These are phyloP conservation scores for Plenodomus lindquistii DNA, from an alignment of 2,329 filamentous ascomycete genomes.

Conservation along the genomic window DNA sequence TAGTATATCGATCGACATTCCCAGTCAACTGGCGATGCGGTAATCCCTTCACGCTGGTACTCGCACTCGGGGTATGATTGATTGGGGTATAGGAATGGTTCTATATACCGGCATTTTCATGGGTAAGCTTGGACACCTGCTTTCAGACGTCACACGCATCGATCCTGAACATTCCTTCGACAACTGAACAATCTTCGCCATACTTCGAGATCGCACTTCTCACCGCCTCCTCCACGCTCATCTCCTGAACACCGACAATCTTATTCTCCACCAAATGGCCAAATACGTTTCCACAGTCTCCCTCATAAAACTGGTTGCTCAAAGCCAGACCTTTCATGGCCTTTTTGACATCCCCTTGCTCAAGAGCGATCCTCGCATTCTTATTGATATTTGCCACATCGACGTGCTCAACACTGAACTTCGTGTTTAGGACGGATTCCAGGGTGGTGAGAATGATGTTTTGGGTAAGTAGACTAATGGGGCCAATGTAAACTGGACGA, in stretches of 20 bases:
- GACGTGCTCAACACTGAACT: conserved; percentile 29
- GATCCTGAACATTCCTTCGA: conserved; percentile 34
- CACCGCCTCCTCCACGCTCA: conserved; percentile 34
- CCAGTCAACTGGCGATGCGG: neutral
- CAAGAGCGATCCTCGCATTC: conserved; percentile 30
- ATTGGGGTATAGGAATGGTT: too few species aligned
- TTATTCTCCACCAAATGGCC: conserved; percentile 35
- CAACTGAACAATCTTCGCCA: conserved; percentile 26
- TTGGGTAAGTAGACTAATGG: conserved; percentile 33
- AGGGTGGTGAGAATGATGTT: conserved; percentile 28
- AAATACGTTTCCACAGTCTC: conserved; percentile 28
- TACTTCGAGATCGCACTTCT: conserved; percentile 26
- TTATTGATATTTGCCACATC: conserved; percentile 36
- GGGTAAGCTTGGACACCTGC: neutral
- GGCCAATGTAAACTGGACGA: conserved; percentile 34
- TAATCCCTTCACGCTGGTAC: neutral
- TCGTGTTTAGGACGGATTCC: conserved; percentile 20
- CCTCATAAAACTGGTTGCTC: conserved; percentile 41
- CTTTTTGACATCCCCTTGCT: conserved; percentile 27
- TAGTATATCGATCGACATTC: neutral
- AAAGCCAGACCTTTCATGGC: conserved; percentile 37
- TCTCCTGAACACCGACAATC: conserved; percentile 28
- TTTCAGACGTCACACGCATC: conserved; percentile 29
- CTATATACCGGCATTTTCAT: too few species aligned
- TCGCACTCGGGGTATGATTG: too few species aligned